These are phyloP conservation scores for Phaeophleospora eucalypticola DNA, from an alignment of 2,329 filamentous ascomycete genomes.

Conservation along the genomic window DNA sequence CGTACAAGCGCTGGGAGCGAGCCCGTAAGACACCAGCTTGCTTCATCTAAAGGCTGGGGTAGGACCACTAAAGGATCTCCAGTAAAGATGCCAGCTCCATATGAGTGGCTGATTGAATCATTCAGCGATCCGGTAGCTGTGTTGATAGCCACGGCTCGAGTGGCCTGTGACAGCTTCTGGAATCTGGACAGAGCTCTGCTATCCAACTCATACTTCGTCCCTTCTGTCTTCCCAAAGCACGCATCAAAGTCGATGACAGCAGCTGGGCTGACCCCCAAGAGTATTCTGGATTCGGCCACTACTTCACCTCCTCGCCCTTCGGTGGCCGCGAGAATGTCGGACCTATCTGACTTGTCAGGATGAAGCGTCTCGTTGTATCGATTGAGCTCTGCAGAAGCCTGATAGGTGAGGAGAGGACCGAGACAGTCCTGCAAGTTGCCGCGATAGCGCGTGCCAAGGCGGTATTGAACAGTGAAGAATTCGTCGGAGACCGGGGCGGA, in stretches of 20 bases:
- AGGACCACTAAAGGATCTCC: conserved; percentile 77
- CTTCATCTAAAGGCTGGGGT: conserved; percentile 84
- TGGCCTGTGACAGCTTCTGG: conserved; percentile 65
- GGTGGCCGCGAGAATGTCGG: conserved; percentile 86
- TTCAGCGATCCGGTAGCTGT: conserved; percentile 82
- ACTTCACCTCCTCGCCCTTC: conserved; percentile 77
- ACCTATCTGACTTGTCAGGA: conserved; percentile 82
- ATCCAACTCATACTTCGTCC: conserved; percentile 42
- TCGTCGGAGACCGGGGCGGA: conserved; percentile 87
- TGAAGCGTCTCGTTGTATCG: conserved; percentile 87
- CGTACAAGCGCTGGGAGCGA: conserved; percentile 82
- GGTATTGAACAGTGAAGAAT: conserved; percentile 82
- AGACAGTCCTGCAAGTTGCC: conserved; percentile 97
- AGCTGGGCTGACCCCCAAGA: conserved; percentile 78
- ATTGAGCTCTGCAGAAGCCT: conserved; percentile 84
- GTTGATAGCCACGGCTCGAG: conserved; percentile 79
- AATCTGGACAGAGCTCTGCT: conserved; percentile 44
- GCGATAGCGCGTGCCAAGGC: conserved; percentile 83
- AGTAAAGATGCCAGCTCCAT: conserved; percentile 76
- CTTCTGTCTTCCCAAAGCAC: conserved; percentile 4
- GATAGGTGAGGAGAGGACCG: conserved; percentile 93
- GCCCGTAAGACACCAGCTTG: conserved; percentile 87
- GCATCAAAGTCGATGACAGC: conserved; percentile 73
- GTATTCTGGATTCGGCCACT: conserved; percentile 72
- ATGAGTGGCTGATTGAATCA: conserved; percentile 75